Conservation (phyloP, 2,329 filamentous ascomycete genomes). For the Aspergillus ustus region DNA sequence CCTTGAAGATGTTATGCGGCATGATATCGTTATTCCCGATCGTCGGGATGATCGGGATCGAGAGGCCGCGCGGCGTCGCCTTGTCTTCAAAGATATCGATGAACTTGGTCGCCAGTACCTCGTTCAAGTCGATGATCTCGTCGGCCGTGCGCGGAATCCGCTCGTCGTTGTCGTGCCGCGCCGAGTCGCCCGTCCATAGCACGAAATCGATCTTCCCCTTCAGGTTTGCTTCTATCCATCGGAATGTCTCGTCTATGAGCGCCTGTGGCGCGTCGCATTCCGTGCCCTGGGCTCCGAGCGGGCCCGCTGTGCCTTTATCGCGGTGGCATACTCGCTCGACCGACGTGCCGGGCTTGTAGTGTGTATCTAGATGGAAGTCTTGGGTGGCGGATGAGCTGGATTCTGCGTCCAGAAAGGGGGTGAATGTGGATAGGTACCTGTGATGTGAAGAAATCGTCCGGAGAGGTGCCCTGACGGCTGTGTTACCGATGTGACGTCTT, state of each 20-base stretch:
- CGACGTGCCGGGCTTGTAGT: constrained; percentile 79
- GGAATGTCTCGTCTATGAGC: constrained; percentile 85
- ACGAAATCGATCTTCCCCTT: constrained; percentile 85
- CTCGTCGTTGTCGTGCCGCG: constrained; percentile 87
- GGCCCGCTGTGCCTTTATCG: constrained; percentile 74
- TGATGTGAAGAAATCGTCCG: constrained; percentile 45
- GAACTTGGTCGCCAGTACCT: constrained; percentile 76
- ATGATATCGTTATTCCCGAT: constrained; percentile 98
- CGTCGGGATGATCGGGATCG: constrained; percentile 83
- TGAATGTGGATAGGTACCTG: constrained; percentile 36
- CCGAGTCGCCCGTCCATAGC: constrained; percentile 90
- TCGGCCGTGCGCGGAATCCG: constrained; percentile 72
- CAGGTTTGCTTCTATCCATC: constrained; percentile 81
- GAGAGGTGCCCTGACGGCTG: constrained; percentile 26
- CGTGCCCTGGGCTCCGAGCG: constrained; percentile 82
- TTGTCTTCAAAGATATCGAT: constrained; percentile 69
- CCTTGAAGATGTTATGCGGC: constrained; percentile 89
- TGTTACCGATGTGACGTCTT: constrained; percentile 3
- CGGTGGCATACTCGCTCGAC: constrained; percentile 77
- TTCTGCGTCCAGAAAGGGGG: too few relatives aligned
- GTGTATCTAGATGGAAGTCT: constrained; percentile 92
- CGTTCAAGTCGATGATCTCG: constrained; percentile 80
- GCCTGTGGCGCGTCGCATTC: constrained; percentile 84
- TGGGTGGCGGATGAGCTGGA: neutral
- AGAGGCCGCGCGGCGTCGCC: constrained; percentile 62